Conservation (phyloP, 2,329 filamentous ascomycete genomes). For the Colletotrichum sp. region DNA sequence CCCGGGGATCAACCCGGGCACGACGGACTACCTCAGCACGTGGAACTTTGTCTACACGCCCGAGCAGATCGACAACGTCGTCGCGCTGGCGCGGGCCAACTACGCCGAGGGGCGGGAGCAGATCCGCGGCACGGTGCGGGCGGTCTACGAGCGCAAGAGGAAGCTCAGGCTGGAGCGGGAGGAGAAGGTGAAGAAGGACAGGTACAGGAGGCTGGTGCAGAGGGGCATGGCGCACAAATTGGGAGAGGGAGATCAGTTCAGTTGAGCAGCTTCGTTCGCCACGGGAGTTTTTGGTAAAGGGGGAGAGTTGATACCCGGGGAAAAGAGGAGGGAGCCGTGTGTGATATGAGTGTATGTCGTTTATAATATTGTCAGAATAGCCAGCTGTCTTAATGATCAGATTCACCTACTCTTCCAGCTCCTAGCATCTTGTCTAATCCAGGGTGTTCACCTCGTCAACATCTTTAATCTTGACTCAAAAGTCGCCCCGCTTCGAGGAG, state of each 20-base stretch:
- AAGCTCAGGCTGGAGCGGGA: conserved; percentile 63
- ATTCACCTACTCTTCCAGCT: background rate
- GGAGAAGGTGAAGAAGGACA: conserved; percentile 38
- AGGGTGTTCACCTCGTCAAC: background rate
- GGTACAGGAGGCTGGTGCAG: conserved; percentile 50
- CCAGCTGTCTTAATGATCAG: background rate
- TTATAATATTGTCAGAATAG: background rate
- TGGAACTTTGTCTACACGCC: conserved; percentile 99
- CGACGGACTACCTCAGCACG: conserved; percentile 86
- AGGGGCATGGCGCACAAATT: conserved; percentile 58
- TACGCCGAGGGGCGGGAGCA: conserved; percentile 82
- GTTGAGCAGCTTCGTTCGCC: conserved; percentile 29
- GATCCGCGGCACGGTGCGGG: conserved; percentile 78
- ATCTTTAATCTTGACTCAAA: background rate
- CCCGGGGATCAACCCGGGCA: conserved; percentile 80
- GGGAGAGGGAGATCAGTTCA: conserved; percentile 72
- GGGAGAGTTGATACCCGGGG: conserved; percentile 14
- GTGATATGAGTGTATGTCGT: background rate
- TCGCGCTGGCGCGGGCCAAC: conserved; percentile 83
- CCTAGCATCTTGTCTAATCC: background rate
- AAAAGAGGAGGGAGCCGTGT: background rate
- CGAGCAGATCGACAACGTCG: conserved; percentile 85
- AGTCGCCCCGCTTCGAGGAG: conserved; percentile 10
- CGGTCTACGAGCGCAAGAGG: conserved; percentile 93
- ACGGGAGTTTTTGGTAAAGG: conserved; percentile 24